Conservation (phyloP, 192 early-diverging fungal genomes). For the Coemansia umbellata region DNA sequence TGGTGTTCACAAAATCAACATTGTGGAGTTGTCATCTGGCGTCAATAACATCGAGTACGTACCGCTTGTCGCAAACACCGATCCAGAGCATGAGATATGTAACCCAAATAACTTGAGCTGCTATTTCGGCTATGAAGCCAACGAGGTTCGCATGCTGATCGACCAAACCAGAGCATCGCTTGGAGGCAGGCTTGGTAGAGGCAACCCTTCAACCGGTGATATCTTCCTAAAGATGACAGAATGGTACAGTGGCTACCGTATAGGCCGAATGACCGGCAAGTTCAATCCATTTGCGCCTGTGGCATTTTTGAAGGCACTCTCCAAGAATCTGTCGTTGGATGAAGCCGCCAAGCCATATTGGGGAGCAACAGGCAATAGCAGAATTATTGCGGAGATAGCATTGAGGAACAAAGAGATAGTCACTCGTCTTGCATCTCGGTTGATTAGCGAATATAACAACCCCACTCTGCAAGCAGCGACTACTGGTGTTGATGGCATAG, state of each 20-base stretch:
- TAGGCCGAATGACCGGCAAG: not conserved
- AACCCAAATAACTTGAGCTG: not conserved
- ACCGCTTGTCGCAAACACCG: not conserved
- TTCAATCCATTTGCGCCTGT: constrained; percentile 1
- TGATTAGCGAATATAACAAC: not conserved
- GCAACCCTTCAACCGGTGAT: not conserved
- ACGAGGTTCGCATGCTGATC: not conserved
- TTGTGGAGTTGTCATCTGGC: not conserved
- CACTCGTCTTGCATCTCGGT: not conserved
- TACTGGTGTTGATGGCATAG: no score
- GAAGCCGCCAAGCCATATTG: not conserved
- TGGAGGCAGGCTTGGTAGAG: not conserved
- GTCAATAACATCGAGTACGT: constrained; percentile 1
- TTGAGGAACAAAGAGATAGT: not conserved
- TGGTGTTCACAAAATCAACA: constrained; percentile 2
- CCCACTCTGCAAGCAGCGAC: not conserved
- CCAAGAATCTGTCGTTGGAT: not conserved
- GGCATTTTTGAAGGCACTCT: not conserved
- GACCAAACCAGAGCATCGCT: not conserved
- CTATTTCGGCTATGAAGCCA: not conserved
- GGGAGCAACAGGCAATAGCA: not conserved
- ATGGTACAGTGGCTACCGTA: constrained; percentile 12
- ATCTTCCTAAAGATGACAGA: not conserved
- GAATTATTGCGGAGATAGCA: not conserved
- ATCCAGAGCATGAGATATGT: not conserved